phyloP scores from a whole-genome alignment of 2,329 filamentous ascomycete species.

The Venturia carpophila region DNA sequence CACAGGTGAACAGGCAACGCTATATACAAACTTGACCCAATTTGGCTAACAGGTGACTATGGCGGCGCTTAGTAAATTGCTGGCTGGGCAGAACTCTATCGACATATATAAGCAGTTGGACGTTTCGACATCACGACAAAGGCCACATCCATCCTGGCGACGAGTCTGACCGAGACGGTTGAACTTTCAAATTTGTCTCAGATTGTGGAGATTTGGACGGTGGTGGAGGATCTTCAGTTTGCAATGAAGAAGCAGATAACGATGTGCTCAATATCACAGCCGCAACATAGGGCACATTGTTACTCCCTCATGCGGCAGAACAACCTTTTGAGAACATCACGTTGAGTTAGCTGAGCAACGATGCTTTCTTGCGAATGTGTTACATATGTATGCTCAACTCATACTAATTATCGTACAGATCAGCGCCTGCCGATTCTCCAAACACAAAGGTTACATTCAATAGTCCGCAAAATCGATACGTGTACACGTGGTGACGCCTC shows the following conservation, averaged over 20 bases:
- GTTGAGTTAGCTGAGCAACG: constrained; percentile 1
- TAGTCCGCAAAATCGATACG: constrained; percentile 13
- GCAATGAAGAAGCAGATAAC: neutral
- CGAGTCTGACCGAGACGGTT: neutral
- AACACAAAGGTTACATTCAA: neutral
- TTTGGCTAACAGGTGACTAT: constrained; percentile 10
- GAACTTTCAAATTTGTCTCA: constrained; percentile 2
- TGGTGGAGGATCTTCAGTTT: neutral
- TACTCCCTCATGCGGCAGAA: neutral
- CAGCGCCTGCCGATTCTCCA: neutral
- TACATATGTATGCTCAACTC: neutral
- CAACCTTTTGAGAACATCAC: constrained; percentile 11
- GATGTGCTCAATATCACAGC: constrained; percentile 3
- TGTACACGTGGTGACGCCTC: constrained; percentile 13
- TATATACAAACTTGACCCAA: neutral
- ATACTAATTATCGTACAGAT: neutral
- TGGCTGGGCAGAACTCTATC: neutral
- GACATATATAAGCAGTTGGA: neutral
- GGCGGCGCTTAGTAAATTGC: neutral
- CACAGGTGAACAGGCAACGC: neutral
- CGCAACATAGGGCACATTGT: neutral
- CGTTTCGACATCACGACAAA: neutral
- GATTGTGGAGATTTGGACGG: neutral
- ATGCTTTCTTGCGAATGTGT: neutral
- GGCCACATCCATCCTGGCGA: neutral